A percentile compares a stretch with the other conserved stretches of the same genome.
Evolutionary conservation across 148 eudicot genomes (phyloP).

Genomic region (Rhododendron mucronatum): DNA sequence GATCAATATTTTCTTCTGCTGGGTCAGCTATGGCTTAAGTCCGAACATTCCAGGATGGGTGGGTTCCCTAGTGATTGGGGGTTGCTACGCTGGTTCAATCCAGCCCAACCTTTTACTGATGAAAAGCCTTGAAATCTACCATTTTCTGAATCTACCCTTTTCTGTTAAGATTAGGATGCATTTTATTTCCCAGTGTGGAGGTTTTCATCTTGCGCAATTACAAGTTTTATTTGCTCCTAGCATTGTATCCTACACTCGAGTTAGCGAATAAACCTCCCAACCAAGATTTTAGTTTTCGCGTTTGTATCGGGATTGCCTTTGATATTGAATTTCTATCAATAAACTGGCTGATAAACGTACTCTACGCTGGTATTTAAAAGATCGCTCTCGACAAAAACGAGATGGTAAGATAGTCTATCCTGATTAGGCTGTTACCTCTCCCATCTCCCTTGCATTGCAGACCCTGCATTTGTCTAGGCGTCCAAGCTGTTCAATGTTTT

Average conservation of each 20-base stretch:
- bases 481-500: not conserved
- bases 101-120: too few relatives aligned
- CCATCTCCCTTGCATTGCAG: not conserved
- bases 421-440: not conserved
- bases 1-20: too few relatives aligned
- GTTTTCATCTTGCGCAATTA: not conserved
- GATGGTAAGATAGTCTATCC: not conserved
- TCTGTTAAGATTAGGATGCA: not conserved
- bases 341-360: too few relatives aligned
- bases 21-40: not conserved
- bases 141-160: too few relatives aligned
- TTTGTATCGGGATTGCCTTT: not conserved
- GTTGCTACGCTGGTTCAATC: too few relatives aligned
- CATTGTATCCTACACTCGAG: not conserved
- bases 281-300: not conserved
- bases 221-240: not conserved
- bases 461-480: not conserved
- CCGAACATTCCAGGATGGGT: too few relatives aligned
- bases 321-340: too few relatives aligned
- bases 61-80: too few relatives aligned
- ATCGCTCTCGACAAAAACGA: not conserved
- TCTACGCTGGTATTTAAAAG: too few relatives aligned
- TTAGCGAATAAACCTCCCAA: not conserved
- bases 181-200: not conserved
- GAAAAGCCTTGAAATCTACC: too few relatives aligned